Evolutionary conservation across 306 rosid genomes (phyloP).

Genomic region (Quercus cerris): DNA sequence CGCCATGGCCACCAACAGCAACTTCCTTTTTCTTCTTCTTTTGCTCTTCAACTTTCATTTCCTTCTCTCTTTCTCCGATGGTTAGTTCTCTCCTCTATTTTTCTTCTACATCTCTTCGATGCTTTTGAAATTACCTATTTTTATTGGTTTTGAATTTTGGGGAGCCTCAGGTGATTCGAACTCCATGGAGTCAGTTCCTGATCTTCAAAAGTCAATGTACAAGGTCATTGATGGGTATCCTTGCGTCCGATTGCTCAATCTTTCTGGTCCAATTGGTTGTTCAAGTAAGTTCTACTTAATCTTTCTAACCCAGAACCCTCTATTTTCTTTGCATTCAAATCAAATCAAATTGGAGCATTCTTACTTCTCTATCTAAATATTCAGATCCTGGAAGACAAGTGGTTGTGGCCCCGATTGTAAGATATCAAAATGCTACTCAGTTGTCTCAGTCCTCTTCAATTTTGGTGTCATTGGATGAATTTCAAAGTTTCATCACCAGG

Average conservation of each 20-base stretch:
- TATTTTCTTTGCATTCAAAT: neutral
- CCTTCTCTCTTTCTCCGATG: conserved; percentile 53
- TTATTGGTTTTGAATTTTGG: neutral
- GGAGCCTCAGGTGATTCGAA: conserved; percentile 35
- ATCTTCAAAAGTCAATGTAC: conserved; percentile 89
- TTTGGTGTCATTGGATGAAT: conserved; percentile 62
- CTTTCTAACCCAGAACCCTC: no score
- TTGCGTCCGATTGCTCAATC: conserved; percentile 75
- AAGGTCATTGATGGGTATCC: conserved; percentile 61
- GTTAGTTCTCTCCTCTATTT: neutral
- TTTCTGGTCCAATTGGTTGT: conserved; percentile 87
- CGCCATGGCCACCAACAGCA: conserved; percentile 47
- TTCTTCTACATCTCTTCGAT: neutral
- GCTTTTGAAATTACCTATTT: neutral
- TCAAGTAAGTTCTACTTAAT: conserved; percentile 48
- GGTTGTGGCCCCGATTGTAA: conserved; percentile 75
- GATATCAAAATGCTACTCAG: conserved; percentile 41
- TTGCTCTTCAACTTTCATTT: conserved; percentile 34
- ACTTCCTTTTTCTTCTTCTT: conserved; percentile 26
- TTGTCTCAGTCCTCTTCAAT: conserved; percentile 59
- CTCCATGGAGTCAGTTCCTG: conserved; percentile 87
- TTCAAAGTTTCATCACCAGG: conserved; percentile 71
- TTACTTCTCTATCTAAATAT: conserved; percentile 9
- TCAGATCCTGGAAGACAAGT: conserved; percentile 87
- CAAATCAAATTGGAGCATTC: neutral